These are phyloP conservation scores for Colletotrichum sidae DNA, from an alignment of 2,329 filamentous ascomycete species.

Conservation along the genomic window DNA sequence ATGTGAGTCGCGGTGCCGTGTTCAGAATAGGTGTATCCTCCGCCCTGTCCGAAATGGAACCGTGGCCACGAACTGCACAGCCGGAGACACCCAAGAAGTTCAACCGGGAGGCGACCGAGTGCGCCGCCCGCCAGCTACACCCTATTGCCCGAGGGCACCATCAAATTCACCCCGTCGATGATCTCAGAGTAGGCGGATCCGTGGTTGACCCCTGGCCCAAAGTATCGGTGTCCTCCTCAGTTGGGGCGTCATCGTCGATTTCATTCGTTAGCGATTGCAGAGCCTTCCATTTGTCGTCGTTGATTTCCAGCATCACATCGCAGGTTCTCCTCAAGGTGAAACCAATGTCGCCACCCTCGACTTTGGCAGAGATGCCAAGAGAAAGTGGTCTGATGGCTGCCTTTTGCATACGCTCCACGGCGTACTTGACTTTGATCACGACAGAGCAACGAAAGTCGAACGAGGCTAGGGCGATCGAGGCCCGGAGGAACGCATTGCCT, in stretches of 20 bases:
- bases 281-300: constrained; percentile 43
- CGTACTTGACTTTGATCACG: neutral
- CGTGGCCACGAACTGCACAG: neutral
- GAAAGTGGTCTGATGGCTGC: constrained; percentile 1
- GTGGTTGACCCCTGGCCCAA: constrained; percentile 42
- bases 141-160: constrained; percentile 36
- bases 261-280: constrained; percentile 43
- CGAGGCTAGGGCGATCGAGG: constrained; percentile 3
- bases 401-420: neutral
- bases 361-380: neutral
- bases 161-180: constrained; percentile 34
- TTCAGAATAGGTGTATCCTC: constrained; percentile 40
- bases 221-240: constrained; percentile 40
- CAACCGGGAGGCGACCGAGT: constrained; percentile 37
- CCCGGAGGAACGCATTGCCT: neutral
- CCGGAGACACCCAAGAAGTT: constrained; percentile 34
- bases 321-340: neutral
- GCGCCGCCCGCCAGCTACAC: constrained; percentile 38
- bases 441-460: neutral
- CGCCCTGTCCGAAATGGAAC: constrained; percentile 35
- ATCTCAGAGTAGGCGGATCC: constrained; percentile 38
- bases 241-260: constrained; percentile 38
- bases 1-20: constrained; percentile 20
- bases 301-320: constrained; percentile 41
- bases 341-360: neutral